Evolutionary conservation across 768 basidiomycete species (phyloP).

Genomic region (Xerocomellus chrysenteron): DNA sequence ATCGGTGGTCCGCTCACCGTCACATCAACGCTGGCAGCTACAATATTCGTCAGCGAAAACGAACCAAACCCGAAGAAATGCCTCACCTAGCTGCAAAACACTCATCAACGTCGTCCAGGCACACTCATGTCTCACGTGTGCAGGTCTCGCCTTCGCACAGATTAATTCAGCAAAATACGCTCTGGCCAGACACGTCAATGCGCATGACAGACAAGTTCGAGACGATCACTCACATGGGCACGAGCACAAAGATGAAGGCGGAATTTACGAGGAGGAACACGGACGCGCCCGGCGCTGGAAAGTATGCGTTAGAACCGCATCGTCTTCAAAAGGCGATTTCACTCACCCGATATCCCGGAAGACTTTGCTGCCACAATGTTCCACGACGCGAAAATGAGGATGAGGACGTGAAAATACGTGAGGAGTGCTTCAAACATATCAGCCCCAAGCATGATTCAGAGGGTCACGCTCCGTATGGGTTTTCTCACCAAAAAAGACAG

Average conservation of each 20-base stretch:
- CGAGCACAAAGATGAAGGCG: constrained; percentile 31
- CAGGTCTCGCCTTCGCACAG: constrained; percentile 36
- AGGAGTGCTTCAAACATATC: constrained; percentile 37
- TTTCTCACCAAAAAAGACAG: constrained; percentile 55
- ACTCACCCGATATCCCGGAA: constrained; percentile 39
- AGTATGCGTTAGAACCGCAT: not conserved
- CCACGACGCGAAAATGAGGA: constrained; percentile 59
- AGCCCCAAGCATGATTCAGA: not conserved
- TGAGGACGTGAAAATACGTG: constrained; percentile 49
- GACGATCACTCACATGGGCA: constrained; percentile 30
- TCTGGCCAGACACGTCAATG: constrained; percentile 12
- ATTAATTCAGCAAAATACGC: constrained; percentile 38
- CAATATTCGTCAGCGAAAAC: not conserved
- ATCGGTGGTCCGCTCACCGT: constrained; percentile 44
- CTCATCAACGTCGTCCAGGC: constrained; percentile 52
- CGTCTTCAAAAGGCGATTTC: not conserved
- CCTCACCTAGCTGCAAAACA: constrained; percentile 51
- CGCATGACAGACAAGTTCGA: not conserved
- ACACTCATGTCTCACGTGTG: constrained; percentile 53
- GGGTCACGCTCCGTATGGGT: not conserved
- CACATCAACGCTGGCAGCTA: constrained; percentile 50
- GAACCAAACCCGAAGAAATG: not conserved
- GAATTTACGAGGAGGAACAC: constrained; percentile 51
- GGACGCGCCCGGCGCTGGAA: constrained; percentile 46
- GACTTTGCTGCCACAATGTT: constrained; percentile 43